Evolutionary conservation across 257 asterid species (phyloP), one percentile per base, ranked within the genome.

Genomic region (Avicennia marina): DNA sequence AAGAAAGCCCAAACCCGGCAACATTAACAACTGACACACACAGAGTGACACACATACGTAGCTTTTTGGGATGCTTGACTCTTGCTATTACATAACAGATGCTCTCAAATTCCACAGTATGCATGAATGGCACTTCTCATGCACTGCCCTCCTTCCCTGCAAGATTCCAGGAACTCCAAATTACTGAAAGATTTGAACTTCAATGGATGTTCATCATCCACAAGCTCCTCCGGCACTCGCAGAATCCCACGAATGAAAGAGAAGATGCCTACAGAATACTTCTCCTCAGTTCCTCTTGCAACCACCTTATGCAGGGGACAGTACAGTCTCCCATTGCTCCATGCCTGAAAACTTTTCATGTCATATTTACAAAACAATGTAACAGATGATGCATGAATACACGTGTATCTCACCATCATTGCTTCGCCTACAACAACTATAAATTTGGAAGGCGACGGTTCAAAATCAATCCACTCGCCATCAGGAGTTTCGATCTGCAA

Each of bases 391-490:
- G 11, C 4, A 40, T 11, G 2, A 10, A 40, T 2, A 40, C 5
- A 29, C 7, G 3, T 29, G 33, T 29, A 11, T 16, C 66, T 29
- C 13, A 82, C 87, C 83, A 42, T 76, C 66, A 77, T 51, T 6
- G 86, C 59, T 60, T 79, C 83, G 0, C 85, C 87, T 2, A 67
- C 84, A 1, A 79, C 40, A 49, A 74, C 66, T 0, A 82, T 32
- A 47, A 72, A 71, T 5, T 34, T 60, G 6, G 39, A 43, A 24
- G 63, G 61, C 47, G 73, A 65, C 0, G 83, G 84, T 25, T 73
- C 64, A 9, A 49, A 73, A 8, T 49, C 52, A 3, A 74, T 56
- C 84, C 84, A 80, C 21, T 57, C 53, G 0, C 89, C 86, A 34
- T 71, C 64, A 1, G 55, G 73, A 21, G 81, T 65, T 60, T 78